Conservation (phyloP, 2,329 filamentous ascomycete genomes). For the Xylaria sp. region DNA sequence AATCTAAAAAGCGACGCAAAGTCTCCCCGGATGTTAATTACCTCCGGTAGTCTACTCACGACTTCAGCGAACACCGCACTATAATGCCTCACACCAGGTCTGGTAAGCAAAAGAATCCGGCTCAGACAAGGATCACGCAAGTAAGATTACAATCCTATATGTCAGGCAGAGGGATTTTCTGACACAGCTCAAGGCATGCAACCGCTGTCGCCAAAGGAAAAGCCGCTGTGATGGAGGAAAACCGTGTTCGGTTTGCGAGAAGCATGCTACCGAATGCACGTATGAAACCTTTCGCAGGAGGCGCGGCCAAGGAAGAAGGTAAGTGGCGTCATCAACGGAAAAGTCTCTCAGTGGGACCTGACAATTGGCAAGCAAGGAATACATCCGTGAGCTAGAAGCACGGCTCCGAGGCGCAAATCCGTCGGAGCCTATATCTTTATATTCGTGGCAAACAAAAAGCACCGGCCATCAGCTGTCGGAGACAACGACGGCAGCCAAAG, state of each 20-base stretch:
- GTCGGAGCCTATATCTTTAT: not conserved
- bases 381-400: constrained; percentile 11
- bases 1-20: not conserved
- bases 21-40: not conserved
- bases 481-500: not conserved
- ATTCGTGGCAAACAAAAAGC: not conserved
- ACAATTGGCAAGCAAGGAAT: constrained; percentile 13
- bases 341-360: no score
- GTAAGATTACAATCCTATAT: not conserved
- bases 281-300: constrained; percentile 10
- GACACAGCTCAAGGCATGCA: constrained; percentile 9
- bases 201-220: constrained; percentile 9
- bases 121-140: not conserved
- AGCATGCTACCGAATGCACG: not conserved
- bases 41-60: not conserved
- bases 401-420: constrained; percentile 4
- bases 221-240: constrained; percentile 10
- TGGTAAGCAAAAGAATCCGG: not conserved
- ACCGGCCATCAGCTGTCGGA: not conserved
- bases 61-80: not conserved
- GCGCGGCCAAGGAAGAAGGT: constrained; percentile 14
- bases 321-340: not conserved
- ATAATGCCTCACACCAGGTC: not conserved
- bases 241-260: constrained; percentile 10
- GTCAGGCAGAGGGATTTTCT: not conserved